Evolutionary conservation across 2,329 filamentous ascomycete genomes (phyloP).

Genomic region (Colletotrichum sp.): DNA sequence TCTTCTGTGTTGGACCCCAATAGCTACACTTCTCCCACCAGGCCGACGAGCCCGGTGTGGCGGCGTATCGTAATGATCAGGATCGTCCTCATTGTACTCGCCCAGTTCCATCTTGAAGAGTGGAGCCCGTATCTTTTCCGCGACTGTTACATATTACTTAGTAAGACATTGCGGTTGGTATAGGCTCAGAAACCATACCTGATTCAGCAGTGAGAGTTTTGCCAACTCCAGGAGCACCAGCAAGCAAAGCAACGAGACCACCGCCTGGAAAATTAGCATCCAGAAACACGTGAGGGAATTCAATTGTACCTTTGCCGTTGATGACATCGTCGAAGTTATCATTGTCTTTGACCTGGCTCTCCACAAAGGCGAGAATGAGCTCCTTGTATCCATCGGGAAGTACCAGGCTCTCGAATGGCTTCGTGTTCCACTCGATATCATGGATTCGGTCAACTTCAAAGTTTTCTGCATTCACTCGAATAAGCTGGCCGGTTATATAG

Average conservation of each 20-base stretch:
- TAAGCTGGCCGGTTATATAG: not conserved
- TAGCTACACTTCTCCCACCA: not conserved
- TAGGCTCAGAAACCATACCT: not conserved
- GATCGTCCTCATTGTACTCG: slow-evolving; percentile 66
- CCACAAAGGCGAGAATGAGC: slow-evolving; percentile 53
- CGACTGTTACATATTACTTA: slow-evolving; percentile 26
- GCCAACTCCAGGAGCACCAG: slow-evolving; percentile 37
- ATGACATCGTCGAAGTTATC: slow-evolving; percentile 56
- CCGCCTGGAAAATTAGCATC: slow-evolving; percentile 13
- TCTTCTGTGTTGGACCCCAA: not conserved
- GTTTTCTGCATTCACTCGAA: not conserved
- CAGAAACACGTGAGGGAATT: not conserved
- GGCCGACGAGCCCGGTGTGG: not conserved
- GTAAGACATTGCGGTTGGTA: not conserved
- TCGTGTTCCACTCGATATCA: slow-evolving; percentile 51
- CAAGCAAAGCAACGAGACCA: slow-evolving; percentile 38
- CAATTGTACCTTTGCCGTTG: slow-evolving; percentile 47
- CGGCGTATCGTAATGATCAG: slow-evolving; percentile 23
- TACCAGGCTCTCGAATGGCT: slow-evolving; percentile 54
- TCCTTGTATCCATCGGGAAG: slow-evolving; percentile 55
- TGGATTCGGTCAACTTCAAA: slow-evolving; percentile 51
- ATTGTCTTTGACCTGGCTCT: slow-evolving; percentile 46
- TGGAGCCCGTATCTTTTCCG: slow-evolving; percentile 40
- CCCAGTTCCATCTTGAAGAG: slow-evolving; percentile 56
- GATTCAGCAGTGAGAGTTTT: slow-evolving; percentile 45